phyloP scores from a whole-genome alignment of 345 rosid species.

The Balakata baccata region DNA sequence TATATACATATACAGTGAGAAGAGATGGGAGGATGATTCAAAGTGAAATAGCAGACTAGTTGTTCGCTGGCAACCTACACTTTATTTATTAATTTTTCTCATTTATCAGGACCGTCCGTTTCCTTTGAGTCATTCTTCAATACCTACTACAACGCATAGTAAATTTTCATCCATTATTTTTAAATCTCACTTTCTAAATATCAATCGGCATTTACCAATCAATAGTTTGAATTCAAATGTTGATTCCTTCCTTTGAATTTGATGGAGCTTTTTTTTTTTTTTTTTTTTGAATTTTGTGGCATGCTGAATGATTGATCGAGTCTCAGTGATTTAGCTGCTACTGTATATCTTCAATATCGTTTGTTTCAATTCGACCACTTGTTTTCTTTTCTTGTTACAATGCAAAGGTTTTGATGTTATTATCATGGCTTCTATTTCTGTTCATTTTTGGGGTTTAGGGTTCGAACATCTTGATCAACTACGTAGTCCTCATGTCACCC shows the following conservation, averaged over 20 bases:
- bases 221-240: too few species aligned
- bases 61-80: slow-evolving; percentile 22
- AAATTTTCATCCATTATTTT: too few species aligned
- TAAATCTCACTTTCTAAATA: too few species aligned
- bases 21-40: not conserved
- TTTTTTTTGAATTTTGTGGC: slow-evolving; percentile 7
- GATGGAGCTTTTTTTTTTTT: slow-evolving; percentile 19
- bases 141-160: too few species aligned
- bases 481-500: too few species aligned
- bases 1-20: not conserved
- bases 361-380: not conserved
- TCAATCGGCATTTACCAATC: too few species aligned
- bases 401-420: too few species aligned
- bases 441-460: too few species aligned
- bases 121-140: not conserved
- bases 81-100: slow-evolving; percentile 10
- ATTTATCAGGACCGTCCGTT: slow-evolving; percentile 34
- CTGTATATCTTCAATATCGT: not conserved
- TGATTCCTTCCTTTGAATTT: not conserved
- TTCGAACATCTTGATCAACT: too few species aligned
- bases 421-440: too few species aligned
- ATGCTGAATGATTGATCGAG: slow-evolving; percentile 46
- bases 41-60: too few species aligned
- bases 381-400: not conserved
- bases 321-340: not conserved